Base-by-base conservation (phyloP, 768 basidiomycete species). In the Termitomyces bulborhizus region DNA sequence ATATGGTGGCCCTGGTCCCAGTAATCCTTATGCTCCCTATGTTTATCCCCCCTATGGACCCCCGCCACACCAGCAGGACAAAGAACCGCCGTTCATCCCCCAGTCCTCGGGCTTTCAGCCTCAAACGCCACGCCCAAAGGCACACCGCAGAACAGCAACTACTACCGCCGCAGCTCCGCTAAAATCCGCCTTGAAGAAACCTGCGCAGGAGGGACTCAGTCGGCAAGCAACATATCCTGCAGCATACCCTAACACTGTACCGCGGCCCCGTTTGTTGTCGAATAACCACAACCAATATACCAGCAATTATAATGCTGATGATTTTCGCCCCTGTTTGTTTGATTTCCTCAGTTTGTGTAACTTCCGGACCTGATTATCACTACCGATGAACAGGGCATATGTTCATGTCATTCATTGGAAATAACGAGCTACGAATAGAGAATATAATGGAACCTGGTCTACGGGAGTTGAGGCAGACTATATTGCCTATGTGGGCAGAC, bases 401-500 rank as follows among this genome's bases (percentile, higher is more conserved):
- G 72, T 85, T 90, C 63, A 71, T 91, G 46, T 81, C 85, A 24
- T 82, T 91, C 62, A 77, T 78, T 56, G 79, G 82, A 42, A 78
- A 80, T 54, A 85, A 81, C 61, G 84, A 88, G 68, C 68, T 90
- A 43, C 77, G 77, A 46, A 71, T 83, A 46, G 82, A 85, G 58
- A 76, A 79, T 54, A 69, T 79, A 36, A 71, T 75, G 55, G 66
- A 71, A 40, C 68, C 73, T 4, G 83, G 81, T 1, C 68, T 85
- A 46, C 77, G 81, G 36, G 85, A 86, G 60, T 74, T 90, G 41
- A 72, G 80, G 55, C 72, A 77, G 40, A 66, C 71, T 3, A 74
- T 90, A 24, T 73, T 84, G 60, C 78, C 79, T 13, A 70, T 84
- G 64, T 91, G 88, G 88, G 79, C 79, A 24, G 76, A 80, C n/a